phyloP scores from a whole-genome alignment of 768 basidiomycete species.

The Serendipita sp. region DNA sequence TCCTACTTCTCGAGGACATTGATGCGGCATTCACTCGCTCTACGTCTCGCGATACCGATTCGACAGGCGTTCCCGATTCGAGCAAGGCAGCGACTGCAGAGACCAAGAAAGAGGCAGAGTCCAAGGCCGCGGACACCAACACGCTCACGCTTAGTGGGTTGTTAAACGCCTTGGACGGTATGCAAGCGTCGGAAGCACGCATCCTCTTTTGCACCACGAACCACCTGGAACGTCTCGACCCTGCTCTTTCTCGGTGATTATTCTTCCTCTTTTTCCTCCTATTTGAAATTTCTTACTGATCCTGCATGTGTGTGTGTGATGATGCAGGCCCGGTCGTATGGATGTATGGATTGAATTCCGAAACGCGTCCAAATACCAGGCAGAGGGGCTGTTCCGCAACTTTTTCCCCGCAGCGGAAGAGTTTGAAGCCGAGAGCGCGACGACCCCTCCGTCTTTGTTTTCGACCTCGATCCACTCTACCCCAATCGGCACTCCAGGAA shows the following conservation, averaged over 20 bases:
- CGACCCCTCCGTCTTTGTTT: not conserved
- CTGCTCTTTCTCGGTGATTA: conserved; percentile 81
- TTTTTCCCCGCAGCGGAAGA: conserved; percentile 59
- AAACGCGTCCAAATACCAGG: conserved; percentile 64
- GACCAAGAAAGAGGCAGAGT: conserved; percentile 26
- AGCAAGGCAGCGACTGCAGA: not conserved
- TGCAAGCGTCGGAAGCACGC: conserved; percentile 74
- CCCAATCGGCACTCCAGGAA: not conserved
- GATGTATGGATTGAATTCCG: conserved; percentile 89
- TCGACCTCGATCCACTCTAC: not conserved
- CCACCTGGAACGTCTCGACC: conserved; percentile 80
- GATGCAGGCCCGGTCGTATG: conserved; percentile 10
- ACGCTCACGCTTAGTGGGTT: conserved; percentile 69
- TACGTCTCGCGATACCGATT: conserved; percentile 44
- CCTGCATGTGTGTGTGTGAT: not conserved
- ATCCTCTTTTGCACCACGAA: conserved; percentile 83
- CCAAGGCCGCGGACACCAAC: conserved; percentile 52
- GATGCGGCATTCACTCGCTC: conserved; percentile 79
- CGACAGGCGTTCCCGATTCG: conserved; percentile 10
- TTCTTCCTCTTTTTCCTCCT: conserved; percentile 33
- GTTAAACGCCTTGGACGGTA: conserved; percentile 74
- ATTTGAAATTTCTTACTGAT: not conserved
- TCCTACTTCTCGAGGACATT: conserved; percentile 80
- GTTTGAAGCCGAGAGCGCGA: not conserved
- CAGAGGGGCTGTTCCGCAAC: conserved; percentile 73